Evolutionary conservation across 1,139 yeast species (phyloP).

Genomic region (Geotrichum restrictum): DNA sequence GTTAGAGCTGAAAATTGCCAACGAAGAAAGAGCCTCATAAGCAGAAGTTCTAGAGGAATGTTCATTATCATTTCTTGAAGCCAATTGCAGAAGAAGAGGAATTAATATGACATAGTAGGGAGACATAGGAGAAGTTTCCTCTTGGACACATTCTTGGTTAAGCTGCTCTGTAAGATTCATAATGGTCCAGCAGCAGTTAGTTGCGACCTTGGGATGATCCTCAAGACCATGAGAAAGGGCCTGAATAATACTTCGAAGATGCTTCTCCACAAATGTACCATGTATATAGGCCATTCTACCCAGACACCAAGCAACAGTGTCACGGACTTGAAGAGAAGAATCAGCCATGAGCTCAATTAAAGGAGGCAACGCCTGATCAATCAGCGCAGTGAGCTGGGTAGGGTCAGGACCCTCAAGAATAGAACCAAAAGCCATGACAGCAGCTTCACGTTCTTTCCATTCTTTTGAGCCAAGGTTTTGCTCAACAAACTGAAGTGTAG

Average conservation of each 20-base stretch:
- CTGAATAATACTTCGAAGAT: slow-evolving; percentile 64
- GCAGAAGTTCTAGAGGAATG: slow-evolving; percentile 90
- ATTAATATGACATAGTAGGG: slow-evolving; percentile 65
- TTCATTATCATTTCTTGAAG: slow-evolving; percentile 75
- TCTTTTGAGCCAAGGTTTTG: slow-evolving; percentile 55
- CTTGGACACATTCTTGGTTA: slow-evolving; percentile 53
- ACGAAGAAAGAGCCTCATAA: slow-evolving; percentile 82
- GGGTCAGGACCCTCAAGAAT: slow-evolving; percentile 92
- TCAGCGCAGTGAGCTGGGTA: slow-evolving; percentile 59
- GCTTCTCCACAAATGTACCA: slow-evolving; percentile 62
- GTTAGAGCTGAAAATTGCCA: slow-evolving; percentile 70
- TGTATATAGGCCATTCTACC: slow-evolving; percentile 92
- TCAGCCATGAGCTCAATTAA: slow-evolving; percentile 71
- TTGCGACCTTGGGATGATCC: slow-evolving; percentile 88
- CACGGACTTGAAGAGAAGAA: slow-evolving; percentile 77
- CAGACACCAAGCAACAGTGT: slow-evolving; percentile 97
- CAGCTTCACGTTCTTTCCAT: slow-evolving; percentile 94
- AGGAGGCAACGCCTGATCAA: slow-evolving; percentile 78
- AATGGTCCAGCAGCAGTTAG: slow-evolving; percentile 96
- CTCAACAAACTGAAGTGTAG: slow-evolving; percentile 79
- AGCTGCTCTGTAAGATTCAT: slow-evolving; percentile 88
- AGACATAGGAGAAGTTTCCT: slow-evolving; percentile 62
- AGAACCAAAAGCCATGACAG: slow-evolving; percentile 98
- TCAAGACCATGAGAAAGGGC: slow-evolving; percentile 74
- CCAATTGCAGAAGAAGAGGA: slow-evolving; percentile 65